Base-by-base conservation (phyloP, 2,329 filamentous ascomycete species). In the Akanthomyces uredinophilus region DNA sequence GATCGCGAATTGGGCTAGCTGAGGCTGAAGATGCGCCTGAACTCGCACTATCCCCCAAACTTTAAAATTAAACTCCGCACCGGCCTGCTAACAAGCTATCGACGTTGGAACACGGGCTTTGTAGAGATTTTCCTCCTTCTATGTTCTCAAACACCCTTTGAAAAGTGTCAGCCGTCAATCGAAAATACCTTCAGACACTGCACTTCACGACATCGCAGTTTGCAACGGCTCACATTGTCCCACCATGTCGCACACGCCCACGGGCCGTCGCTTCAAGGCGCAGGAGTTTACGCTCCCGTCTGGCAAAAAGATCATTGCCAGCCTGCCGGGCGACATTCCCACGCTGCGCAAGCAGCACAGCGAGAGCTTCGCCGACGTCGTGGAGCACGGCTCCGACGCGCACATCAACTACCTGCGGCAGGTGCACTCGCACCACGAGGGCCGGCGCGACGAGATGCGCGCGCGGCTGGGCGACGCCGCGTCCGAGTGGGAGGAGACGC, bases 241-340 rank as follows among this genome's bases (percentile, higher is more conserved):
- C 14, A 41, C 27, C 35, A 61, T 61, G 58, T 46, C 49, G 27
- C 49, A 52, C 8, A 61, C 58, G 20, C 58, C 58, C 11, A 41
- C 35, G 6, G 54, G 54, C 4, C 57, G 47, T 7, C 58, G 50
- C 13, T 52, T 61, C 50, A 35, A 27, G 49, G 49, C 49, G n/a
- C 58, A 80, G 24, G 80, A 85, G 63, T 83, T 87, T 63, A 68
- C 81, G 3, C 78, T 81, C 52, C 84, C 85, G 0, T 75, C 82
- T 68, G 85, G 85, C 29, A 78, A 78, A 60, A 79, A 79, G 65
- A 77, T 87, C 5, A 80, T 87, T 60, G 80, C 87, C 57, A 82
- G 82, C 7, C 72, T 79, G 1, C 85, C 85, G 1, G 81, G 85
- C 66, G 83, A 87, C 65, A 77, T 79, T 4, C 75, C 77, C n/a